Evolutionary conservation across 257 asterid species (phyloP).

Genomic region (Solanum virginianum): DNA sequence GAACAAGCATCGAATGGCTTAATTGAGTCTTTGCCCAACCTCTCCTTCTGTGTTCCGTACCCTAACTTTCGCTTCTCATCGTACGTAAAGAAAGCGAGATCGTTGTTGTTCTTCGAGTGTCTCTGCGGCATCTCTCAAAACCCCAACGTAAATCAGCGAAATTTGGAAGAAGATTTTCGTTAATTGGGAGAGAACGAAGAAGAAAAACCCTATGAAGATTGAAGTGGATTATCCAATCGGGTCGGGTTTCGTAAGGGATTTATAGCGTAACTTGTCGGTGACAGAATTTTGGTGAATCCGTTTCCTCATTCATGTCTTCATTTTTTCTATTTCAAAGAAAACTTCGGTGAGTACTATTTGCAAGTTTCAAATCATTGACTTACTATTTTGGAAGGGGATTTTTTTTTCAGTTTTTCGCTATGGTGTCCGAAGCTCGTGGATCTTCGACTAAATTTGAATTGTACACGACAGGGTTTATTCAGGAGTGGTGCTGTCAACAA

Average conservation of each 20-base stretch:
- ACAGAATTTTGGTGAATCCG: background rate
- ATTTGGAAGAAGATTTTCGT: background rate
- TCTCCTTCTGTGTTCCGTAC: conserved; percentile 90
- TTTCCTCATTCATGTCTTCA: background rate
- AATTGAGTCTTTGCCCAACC: conserved; percentile 80
- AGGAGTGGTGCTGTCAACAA: rapidly evolving
- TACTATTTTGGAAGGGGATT: no score
- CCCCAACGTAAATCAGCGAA: background rate
- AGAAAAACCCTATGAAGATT: background rate
- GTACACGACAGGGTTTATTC: rapidly evolving
- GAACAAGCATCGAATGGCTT: conserved; percentile 87
- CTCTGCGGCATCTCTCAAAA: conserved; percentile 69
- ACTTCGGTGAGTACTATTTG: no score
- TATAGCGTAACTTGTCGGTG: background rate
- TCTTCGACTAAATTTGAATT: no score
- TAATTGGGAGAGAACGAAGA: background rate
- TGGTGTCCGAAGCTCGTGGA: no score
- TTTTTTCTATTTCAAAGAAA: background rate
- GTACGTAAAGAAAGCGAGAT: conserved; percentile 88
- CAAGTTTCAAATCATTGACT: no score
- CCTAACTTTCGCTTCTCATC: conserved; percentile 98
- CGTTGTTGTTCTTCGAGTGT: conserved; percentile 97
- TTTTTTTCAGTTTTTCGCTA: no score
- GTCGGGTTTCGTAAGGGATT: background rate
- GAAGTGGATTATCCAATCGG: background rate